Percentiles rank a stretch among this genome's conserved stretches.
Evolutionary conservation across 345 rosid genomes (phyloP).

Genomic region (Dipteronia sinensis): DNA sequence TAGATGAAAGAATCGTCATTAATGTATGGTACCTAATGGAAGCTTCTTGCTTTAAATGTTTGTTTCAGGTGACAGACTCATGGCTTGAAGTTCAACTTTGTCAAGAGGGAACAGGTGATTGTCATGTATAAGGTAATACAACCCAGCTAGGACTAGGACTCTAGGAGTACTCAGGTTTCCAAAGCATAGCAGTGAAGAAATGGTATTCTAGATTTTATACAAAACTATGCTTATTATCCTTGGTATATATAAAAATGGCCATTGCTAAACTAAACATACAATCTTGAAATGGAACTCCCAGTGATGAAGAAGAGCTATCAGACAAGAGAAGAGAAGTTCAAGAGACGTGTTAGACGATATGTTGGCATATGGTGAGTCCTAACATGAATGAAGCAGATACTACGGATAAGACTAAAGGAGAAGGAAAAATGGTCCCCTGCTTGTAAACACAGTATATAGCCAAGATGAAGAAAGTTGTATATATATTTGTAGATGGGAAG

Average conservation of each 20-base stretch:
- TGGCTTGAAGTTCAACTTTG: slow-evolving; percentile 92
- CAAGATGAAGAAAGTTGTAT: background rate
- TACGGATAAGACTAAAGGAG: background rate
- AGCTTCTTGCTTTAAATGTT: slow-evolving; percentile 10
- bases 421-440: background rate
- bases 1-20: background rate
- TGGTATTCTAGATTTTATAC: slow-evolving; percentile 44
- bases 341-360: slow-evolving; percentile 74
- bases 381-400: background rate
- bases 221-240: slow-evolving; percentile 1
- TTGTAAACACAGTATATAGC: background rate
- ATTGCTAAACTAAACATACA: background rate
- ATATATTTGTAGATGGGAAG: slow-evolving; percentile 1
- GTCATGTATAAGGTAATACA: slow-evolving; percentile 54
- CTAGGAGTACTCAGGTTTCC: slow-evolving; percentile 65
- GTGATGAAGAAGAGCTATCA: slow-evolving; percentile 22
- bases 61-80: too few relatives aligned
- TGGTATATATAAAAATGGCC: background rate
- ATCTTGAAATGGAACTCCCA: background rate
- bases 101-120: slow-evolving; percentile 65
- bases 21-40: background rate
- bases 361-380: slow-evolving; percentile 77
- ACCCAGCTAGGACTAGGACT: slow-evolving; percentile 36
- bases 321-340: slow-evolving; percentile 70
- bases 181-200: slow-evolving; percentile 77